Evolutionary conservation across 2,329 filamentous ascomycete genomes (phyloP).

Genomic region (Trichoderma atroviride): DNA sequence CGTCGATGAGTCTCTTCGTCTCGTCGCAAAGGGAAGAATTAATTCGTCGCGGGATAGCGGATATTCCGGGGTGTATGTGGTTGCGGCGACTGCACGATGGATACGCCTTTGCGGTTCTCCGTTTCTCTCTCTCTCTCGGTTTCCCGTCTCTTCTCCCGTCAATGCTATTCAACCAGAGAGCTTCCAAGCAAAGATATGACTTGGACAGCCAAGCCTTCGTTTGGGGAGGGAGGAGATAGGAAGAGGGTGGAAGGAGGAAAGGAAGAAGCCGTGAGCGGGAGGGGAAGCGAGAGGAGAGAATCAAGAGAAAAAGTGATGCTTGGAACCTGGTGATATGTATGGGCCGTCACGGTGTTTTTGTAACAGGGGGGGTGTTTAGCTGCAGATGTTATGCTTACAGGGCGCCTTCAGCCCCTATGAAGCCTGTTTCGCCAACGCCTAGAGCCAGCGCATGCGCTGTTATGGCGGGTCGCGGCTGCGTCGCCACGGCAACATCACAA

Average conservation of each 20-base stretch:
- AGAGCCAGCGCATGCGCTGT: constrained; percentile 23
- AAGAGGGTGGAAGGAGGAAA: not conserved
- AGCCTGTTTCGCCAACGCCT: constrained; percentile 25
- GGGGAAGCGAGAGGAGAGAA: constrained; percentile 3
- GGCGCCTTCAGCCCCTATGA: constrained; percentile 14
- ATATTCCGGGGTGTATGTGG: not conserved
- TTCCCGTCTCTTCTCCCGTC: not conserved
- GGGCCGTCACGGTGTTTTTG: constrained; percentile 40
- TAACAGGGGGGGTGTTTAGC: constrained; percentile 29
- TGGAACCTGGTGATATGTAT: constrained; percentile 10
- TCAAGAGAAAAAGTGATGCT: constrained; percentile 15
- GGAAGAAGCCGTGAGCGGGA: not conserved
- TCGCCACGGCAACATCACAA: constrained; percentile 33
- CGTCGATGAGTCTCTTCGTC: not conserved
- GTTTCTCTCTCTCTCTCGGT: not conserved
- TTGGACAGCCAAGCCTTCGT: not conserved
- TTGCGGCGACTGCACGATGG: constrained; percentile 9
- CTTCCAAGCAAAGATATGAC: not conserved
- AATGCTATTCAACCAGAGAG: constrained; percentile 6
- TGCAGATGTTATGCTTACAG: constrained; percentile 34
- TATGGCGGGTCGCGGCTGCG: constrained; percentile 29
- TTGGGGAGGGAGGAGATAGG: not conserved
- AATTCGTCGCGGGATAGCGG: constrained; percentile 19
- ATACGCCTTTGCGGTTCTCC: constrained; percentile 1
- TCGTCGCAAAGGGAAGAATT: constrained; percentile 1